Base-by-base conservation (phyloP, 2,329 filamentous ascomycete species). In the Fusarium floridanum region DNA sequence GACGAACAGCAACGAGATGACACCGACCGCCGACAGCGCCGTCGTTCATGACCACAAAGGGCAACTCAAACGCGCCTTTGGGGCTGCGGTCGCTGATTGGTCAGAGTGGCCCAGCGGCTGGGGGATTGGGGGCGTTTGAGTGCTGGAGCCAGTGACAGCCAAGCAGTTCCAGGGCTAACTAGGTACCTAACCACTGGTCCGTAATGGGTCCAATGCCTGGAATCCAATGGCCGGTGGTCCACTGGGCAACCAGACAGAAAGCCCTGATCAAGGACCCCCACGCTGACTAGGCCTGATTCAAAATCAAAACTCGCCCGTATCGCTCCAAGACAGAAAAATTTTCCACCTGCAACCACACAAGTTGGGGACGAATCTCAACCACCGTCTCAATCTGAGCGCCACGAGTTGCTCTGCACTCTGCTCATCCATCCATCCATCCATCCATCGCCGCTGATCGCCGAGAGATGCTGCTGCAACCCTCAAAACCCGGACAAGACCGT, bases 231-330 rank as follows among this genome's bases (percentile, higher is more conserved):
- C 56, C 36, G 36, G 43, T 41, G 34, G 59, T 67, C 34, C 61
- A 11, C 48, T 64, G 70, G 64, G 65, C 66, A 71, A 74, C 67
- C 67, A 67, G 57, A 48, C 22, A 27, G 22, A 2, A 7, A 48
- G 45, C 45, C 45, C 45, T 17, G 45, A 76, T 41, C 55, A 32
- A 32, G 55, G 56, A 70, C 77, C 77, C 77, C 77, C 77, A 79
- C 77, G 77, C 76, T 78, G 76, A 78, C 77, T 74, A 71, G 76
- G 63, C 53, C 61, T 69, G 70, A 78, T 78, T 78, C 77, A 76
- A 79, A 79, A 73, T 77, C 72, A 77, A 79, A 79, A 75, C 74
- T 70, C 66, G 66, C 34, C 68, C 73, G 71, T 79, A 78, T 79
- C 75, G 63, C 70, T 67, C 24, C 14, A 63, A 59, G 53, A 24